Conservation (phyloP, 108 stramenopile species). For the Fragilaria radians region DNA sequence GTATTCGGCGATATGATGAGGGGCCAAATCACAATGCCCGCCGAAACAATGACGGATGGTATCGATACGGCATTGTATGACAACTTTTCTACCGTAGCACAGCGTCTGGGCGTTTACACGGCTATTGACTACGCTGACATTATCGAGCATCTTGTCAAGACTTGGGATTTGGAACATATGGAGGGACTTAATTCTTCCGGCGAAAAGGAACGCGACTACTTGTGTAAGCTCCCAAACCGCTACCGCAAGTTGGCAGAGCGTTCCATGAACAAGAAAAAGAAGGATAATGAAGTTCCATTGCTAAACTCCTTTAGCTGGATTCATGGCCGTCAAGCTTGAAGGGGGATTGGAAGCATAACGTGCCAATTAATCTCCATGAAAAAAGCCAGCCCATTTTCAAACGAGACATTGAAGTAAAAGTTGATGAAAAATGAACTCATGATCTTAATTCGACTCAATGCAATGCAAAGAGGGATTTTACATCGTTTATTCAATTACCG, state of each 20-base stretch:
- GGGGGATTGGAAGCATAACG: background rate
- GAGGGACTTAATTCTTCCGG: conserved; percentile 64
- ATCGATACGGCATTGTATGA: conserved; percentile 63
- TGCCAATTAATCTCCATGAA: too few relatives aligned
- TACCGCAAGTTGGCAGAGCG: conserved; percentile 83
- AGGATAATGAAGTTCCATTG: conserved; percentile 35
- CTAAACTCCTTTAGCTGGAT: conserved; percentile 69
- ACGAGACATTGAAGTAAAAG: too few relatives aligned
- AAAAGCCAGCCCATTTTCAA: too few relatives aligned
- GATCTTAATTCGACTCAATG: too few relatives aligned
- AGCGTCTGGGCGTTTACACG: conserved; percentile 84
- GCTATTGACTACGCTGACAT: conserved; percentile 93
- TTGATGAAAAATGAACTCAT: too few relatives aligned
- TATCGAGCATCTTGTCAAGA: conserved; percentile 69
- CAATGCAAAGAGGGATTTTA: too few relatives aligned
- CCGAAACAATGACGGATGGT: conserved; percentile 89
- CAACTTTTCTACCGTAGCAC: conserved; percentile 79
- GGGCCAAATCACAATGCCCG: conserved; percentile 88
- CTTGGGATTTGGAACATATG: conserved; percentile 79
- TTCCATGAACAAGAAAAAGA: conserved; percentile 84
- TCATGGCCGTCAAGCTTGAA: conserved; percentile 57
- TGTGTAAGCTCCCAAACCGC: conserved; percentile 71
- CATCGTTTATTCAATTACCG: too few relatives aligned
- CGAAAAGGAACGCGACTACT: conserved; percentile 82
- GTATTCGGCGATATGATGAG: conserved; percentile 86